Percentiles rank a stretch among this genome's conserved stretches.
phyloP scores from a whole-genome alignment of 2,329 filamentous ascomycete species.

The Paramyrothecium sp. region DNA sequence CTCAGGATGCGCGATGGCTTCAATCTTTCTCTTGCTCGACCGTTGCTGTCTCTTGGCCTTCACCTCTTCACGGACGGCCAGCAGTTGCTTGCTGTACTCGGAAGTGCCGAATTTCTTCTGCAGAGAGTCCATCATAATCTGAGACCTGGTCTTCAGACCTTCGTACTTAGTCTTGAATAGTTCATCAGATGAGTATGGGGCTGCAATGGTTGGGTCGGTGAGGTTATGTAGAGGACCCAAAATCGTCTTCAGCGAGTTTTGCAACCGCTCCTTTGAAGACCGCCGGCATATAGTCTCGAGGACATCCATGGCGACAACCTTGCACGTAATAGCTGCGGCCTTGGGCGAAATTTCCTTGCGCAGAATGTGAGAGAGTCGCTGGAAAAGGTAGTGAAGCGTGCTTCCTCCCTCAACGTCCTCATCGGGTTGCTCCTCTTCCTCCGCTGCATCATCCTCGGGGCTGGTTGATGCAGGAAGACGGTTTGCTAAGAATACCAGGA shows the following conservation, averaged over 20 bases:
- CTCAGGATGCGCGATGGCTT: slow-evolving; percentile 80
- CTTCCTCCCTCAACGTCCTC: slow-evolving; percentile 43
- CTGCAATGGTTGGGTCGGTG: slow-evolving; percentile 73
- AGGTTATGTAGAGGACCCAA: slow-evolving; percentile 72
- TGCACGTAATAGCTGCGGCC: slow-evolving; percentile 65
- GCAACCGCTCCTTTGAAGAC: slow-evolving; percentile 55
- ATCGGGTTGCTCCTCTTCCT: slow-evolving; percentile 37
- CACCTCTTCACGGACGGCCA: slow-evolving; percentile 72
- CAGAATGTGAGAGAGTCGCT: slow-evolving; percentile 74
- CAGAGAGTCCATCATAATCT: slow-evolving; percentile 76
- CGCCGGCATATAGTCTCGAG: slow-evolving; percentile 67
- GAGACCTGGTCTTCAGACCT: slow-evolving; percentile 66
- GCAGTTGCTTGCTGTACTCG: slow-evolving; percentile 72
- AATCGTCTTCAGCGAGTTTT: slow-evolving; percentile 60
- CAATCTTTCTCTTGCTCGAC: slow-evolving; percentile 83
- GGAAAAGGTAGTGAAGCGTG: slow-evolving; percentile 71
- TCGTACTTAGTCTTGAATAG: slow-evolving; percentile 69
- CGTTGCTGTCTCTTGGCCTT: slow-evolving; percentile 70
- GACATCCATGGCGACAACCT: slow-evolving; percentile 73
- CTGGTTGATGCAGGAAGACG: slow-evolving; percentile 38
- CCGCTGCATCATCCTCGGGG: slow-evolving; percentile 36
- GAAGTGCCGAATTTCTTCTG: slow-evolving; percentile 83
- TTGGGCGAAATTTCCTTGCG: slow-evolving; percentile 70
- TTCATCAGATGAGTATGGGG: slow-evolving; percentile 70
- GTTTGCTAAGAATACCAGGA: slow-evolving; percentile 77